Percentiles rank a stretch among this genome's conserved stretches.
phyloP scores from a whole-genome alignment of 768 basidiomycete species.

The Leccinum aurantiacum region DNA sequence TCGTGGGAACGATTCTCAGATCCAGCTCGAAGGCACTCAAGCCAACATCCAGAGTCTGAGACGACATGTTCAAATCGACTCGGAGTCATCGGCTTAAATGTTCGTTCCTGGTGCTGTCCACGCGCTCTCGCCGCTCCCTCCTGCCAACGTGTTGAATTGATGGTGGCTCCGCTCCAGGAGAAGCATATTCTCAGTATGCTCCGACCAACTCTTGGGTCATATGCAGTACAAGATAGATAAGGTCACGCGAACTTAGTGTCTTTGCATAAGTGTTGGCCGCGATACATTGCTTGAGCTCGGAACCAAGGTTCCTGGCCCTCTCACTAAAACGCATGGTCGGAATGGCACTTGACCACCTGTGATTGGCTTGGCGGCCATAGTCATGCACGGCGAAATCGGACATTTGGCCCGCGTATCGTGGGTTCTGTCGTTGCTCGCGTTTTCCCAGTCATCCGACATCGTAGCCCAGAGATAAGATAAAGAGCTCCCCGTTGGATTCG shows the following conservation, averaged over 20 bases:
- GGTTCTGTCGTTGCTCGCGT: not conserved
- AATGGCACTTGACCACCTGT: not conserved
- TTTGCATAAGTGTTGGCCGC: not conserved
- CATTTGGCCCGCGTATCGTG: not conserved
- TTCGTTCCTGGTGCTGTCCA: not conserved
- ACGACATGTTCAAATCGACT: not conserved
- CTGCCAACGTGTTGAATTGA: not conserved
- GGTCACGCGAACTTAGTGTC: not conserved
- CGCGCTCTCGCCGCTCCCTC: not conserved
- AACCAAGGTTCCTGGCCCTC: not conserved
- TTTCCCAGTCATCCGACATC: constrained; percentile 2
- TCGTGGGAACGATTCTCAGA: too few species aligned
- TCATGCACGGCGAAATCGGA: not conserved
- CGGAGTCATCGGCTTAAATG: not conserved
- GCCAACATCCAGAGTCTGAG: not conserved
- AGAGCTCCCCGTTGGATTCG: not conserved
- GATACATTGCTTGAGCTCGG: not conserved
- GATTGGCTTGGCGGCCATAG: not conserved
- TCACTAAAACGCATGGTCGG: not conserved
- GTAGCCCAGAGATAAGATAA: not conserved
- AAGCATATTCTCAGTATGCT: not conserved
- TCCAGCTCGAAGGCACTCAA: not conserved
- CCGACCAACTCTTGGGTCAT: not conserved
- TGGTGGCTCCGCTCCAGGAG: not conserved
- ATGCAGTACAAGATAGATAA: not conserved